A percentile compares a stretch with the other conserved stretches of the same genome.
Conservation (phyloP, 306 rosid species). For the barrel medic (Medicago truncatula) region MtrunA17r5.0-ANR NC_053049.1:44813001-44813500, state of each 20-base stretch:
- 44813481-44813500: constrained; percentile 33
- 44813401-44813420: constrained; percentile 2
- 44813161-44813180: background rate
- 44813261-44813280: constrained; percentile 2
- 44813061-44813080: too few relatives aligned
- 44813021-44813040: too few relatives aligned
- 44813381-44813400: constrained; percentile 27
- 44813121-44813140: background rate
- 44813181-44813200: background rate
- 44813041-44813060: too few relatives aligned
- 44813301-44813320: constrained; percentile 17
- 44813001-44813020: too few relatives aligned
- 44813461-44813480: background rate
- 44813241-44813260: constrained; percentile 4
- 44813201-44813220: background rate
- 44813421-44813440: background rate
- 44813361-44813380: constrained; percentile 12
- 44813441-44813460: constrained; percentile 10
- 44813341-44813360: background rate
- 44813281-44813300: background rate
- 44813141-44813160: background rate
- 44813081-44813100: background rate
- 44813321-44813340: background rate
- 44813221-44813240: background rate
- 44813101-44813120: background rate